Evolutionary conservation across 2,329 filamentous ascomycete genomes (phyloP), one percentile per base, ranked within the genome.

Genomic region (Sporothrix brunneoviolacea): DNA sequence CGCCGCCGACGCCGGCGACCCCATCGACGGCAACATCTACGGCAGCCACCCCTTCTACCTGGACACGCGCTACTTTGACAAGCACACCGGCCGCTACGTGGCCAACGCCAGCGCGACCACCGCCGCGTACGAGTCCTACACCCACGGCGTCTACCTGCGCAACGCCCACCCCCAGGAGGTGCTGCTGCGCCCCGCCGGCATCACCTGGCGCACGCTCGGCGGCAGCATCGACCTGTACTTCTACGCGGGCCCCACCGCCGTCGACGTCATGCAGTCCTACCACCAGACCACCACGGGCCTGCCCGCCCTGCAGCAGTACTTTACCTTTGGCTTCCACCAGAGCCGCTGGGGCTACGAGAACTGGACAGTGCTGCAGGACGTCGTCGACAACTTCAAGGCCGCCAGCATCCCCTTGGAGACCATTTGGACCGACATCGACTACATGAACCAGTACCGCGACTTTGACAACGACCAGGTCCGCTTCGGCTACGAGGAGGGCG

Each of bases 331-430:
- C 1, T 91, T 77, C 62, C 88, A 94, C 57, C 88, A 94, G 63
- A 91, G 87, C 59, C 77, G 86, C 53, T 93, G 88, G 82, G 88
- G 88, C 1, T 93, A 93, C 63, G 70, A 75, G 35, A 88, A 87
- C 59, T 89, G 84, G 80, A 77, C 79, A 1, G 73, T 80, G 24
- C 61, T 88, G 3, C 75, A 84, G 55, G 77, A 81, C 44, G 83
- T 88, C 1, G 75, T 88, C 5, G 76, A 79, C 53, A 82, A 80
- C 63, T 88, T 87, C 65, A 77, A 74, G 32, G 70, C 72, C 43
- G 77, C 79, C 36, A 68, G 72, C 15, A 88, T 90, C 50, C 84
- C 84, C 1, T 69, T 89, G 1, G 86, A 90, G 63, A 85, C 82
- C 3, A 83, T 88, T 64, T 88, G 83, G 83, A 57, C 79, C 15